Percentiles rank a stretch among this genome's conserved stretches.
Conservation (phyloP, 2,329 filamentous ascomycete species). For the Hymenotorrendiella dingleyae region DNA sequence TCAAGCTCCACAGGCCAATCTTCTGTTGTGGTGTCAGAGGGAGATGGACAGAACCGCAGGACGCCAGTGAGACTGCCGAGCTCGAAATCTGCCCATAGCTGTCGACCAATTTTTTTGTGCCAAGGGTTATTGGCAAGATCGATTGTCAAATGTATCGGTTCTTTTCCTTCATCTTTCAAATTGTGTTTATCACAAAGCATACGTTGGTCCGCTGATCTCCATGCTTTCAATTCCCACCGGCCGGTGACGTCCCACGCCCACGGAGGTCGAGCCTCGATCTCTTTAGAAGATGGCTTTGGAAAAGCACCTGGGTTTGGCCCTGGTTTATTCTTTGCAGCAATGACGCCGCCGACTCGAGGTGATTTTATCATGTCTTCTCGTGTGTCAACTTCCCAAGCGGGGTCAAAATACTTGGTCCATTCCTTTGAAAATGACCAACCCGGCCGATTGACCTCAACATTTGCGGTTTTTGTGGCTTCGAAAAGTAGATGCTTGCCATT, state of each 20-base stretch:
- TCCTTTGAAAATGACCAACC: too few species aligned
- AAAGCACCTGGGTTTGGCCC: too few species aligned
- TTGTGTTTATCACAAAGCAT: neutral
- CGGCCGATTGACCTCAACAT: too few species aligned
- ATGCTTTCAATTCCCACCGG: neutral
- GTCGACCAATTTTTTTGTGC: slow-evolving; percentile 1
- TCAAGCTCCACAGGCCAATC: neutral
- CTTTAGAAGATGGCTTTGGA: too few species aligned
- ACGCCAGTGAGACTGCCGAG: slow-evolving; percentile 8
- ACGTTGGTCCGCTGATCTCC: neutral
- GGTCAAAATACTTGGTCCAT: too few species aligned
- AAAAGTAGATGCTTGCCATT: neutral
- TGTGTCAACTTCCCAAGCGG: too few species aligned
- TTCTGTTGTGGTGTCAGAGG: too few species aligned
- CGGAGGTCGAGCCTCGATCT: too few species aligned
- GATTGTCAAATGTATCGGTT: neutral
- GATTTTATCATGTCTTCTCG: too few species aligned
- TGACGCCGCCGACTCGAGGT: too few species aligned
- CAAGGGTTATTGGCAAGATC: neutral
- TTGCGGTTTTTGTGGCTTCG: neutral
- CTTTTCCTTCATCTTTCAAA: neutral
- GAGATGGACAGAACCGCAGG: slow-evolving; percentile 9
- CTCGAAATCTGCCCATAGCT: slow-evolving; percentile 8
- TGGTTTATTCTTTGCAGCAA: too few species aligned
- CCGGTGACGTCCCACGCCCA: too few species aligned